phyloP scores from a whole-genome alignment of 2,329 filamentous ascomycete genomes.

The Aspergillus fumigatiaffinis region DNA sequence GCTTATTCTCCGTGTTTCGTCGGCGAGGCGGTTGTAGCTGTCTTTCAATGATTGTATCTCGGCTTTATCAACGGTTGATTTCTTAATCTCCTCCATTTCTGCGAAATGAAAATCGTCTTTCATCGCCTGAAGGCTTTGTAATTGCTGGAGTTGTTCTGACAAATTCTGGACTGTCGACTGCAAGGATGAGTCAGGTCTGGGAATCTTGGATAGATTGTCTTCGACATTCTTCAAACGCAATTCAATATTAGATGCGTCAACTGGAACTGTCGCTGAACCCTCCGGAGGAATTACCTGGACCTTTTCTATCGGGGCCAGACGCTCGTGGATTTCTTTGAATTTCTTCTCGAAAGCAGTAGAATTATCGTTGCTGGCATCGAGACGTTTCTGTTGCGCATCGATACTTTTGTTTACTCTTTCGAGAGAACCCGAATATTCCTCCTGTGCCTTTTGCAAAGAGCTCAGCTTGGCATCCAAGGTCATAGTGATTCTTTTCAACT shows the following conservation, averaged over 20 bases:
- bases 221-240: neutral
- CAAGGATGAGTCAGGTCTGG: neutral
- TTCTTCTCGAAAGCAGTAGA: neutral
- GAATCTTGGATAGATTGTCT: neutral
- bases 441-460: constrained; percentile 2
- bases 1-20: neutral
- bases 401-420: neutral
- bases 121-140: constrained; percentile 13
- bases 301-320: neutral
- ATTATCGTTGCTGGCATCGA: neutral
- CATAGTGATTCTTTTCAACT: constrained; percentile 1
- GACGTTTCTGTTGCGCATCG: constrained; percentile 3
- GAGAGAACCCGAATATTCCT: constrained; percentile 1
- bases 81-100: constrained; percentile 16
- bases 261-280: neutral
- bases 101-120: constrained; percentile 20
- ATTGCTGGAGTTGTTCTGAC: constrained; percentile 2
- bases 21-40: neutral
- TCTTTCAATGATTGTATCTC: neutral
- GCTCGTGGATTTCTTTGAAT: neutral
- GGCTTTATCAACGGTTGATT: neutral
- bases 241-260: neutral
- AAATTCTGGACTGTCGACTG: constrained; percentile 3
- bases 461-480: constrained; percentile 1
- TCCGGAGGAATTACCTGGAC: neutral